A percentile compares a stretch with the other conserved stretches of the same genome.
Conservation (phyloP, 805 yeast species). For the Candida krabiensis region DNA sequence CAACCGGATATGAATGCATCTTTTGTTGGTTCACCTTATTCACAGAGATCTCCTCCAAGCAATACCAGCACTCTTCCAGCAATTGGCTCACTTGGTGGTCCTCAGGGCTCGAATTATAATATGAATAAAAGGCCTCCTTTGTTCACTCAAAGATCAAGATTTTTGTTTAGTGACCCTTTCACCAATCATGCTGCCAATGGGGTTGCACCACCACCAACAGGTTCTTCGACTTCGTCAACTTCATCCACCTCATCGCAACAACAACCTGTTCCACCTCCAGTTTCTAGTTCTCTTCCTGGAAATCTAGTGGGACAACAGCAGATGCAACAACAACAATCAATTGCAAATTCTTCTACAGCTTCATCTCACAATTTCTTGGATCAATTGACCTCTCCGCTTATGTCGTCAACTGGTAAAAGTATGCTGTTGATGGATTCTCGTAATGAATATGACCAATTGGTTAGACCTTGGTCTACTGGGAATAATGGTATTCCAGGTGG, state of each 20-base stretch:
- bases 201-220: constrained; percentile 12
- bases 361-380: constrained; percentile 20
- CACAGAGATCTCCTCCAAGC: constrained; percentile 17
- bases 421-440: constrained; percentile 46
- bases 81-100: constrained; percentile 10
- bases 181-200: constrained; percentile 13
- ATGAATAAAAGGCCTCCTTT: constrained; percentile 49
- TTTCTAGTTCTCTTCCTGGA: neutral
- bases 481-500: constrained; percentile 7
- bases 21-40: constrained; percentile 15
- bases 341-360: constrained; percentile 37
- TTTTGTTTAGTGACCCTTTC: constrained; percentile 68
- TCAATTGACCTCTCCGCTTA: constrained; percentile 23
- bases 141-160: constrained; percentile 63
- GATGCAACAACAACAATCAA: constrained; percentile 2
- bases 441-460: constrained; percentile 47
- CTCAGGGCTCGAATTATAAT: constrained; percentile 9
- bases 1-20: constrained; percentile 11
- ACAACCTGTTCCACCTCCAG: constrained; percentile 3
- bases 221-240: constrained; percentile 15
- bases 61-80: constrained; percentile 15
- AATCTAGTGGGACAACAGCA: constrained; percentile 1
- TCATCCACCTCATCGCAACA: constrained; percentile 17
- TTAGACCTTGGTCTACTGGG: constrained; percentile 35
- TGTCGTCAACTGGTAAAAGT: constrained; percentile 39